Conservation (phyloP, 345 rosid species). For the Alliaria petiolata region DNA sequence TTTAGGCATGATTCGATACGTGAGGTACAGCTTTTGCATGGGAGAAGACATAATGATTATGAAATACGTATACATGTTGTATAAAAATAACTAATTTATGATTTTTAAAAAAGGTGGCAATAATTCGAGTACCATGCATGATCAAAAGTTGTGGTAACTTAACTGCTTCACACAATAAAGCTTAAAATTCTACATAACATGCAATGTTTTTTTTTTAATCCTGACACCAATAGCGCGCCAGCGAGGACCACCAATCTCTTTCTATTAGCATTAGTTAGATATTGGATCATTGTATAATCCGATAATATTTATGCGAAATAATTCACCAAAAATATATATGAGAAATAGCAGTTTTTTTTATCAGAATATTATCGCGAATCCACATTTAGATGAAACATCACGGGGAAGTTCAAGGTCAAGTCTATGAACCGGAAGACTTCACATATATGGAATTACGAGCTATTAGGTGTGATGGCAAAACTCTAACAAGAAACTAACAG, state of each 20-base stretch:
- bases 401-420: background rate
- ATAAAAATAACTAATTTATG: background rate
- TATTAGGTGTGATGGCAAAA: background rate
- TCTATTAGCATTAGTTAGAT: slow-evolving; percentile 1
- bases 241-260: slow-evolving; percentile 22
- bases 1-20: slow-evolving; percentile 18
- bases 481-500: background rate
- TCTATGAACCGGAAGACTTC: background rate
- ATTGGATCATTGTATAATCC: background rate
- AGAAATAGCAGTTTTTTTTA: background rate
- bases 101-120: slow-evolving; percentile 9
- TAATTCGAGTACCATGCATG: slow-evolving; percentile 27
- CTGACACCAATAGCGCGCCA: slow-evolving; percentile 23
- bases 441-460: no score
- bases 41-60: slow-evolving; percentile 32
- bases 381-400: background rate
- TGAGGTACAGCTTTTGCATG: slow-evolving; percentile 33
- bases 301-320: background rate
- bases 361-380: background rate
- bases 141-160: slow-evolving; percentile 25
- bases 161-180: slow-evolving; percentile 28
- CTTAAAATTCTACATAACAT: slow-evolving; percentile 26
- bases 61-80: slow-evolving; percentile 31
- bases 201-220: slow-evolving; percentile 19
- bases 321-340: no score